Conservation (phyloP, 2,329 filamentous ascomycete species). For the Aspergillus intermedius region DNA sequence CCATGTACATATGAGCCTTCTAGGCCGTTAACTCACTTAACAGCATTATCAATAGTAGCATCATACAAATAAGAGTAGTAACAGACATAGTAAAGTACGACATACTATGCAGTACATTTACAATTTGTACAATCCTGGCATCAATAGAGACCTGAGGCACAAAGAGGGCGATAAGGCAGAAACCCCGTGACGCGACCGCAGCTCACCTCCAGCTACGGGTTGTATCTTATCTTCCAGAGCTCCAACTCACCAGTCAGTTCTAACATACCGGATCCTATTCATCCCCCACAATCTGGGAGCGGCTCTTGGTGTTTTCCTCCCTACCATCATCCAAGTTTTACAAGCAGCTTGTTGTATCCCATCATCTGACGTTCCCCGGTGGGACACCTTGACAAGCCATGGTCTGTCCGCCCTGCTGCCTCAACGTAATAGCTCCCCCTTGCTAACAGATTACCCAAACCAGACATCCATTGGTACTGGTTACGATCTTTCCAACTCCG, state of each 20-base stretch:
- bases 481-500: slow-evolving; percentile 98
- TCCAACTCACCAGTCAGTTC: background rate
- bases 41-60: too few species aligned
- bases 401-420: slow-evolving; percentile 10
- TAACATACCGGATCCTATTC: background rate
- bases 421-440: slow-evolving; percentile 9
- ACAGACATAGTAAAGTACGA: too few species aligned
- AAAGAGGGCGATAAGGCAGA: slow-evolving; percentile 11
- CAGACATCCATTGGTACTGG: slow-evolving; percentile 99
- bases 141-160: background rate
- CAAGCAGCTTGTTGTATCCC: background rate
- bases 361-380: background rate
- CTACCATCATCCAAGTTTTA: background rate
- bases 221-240: slow-evolving; percentile 3
- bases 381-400: slow-evolving; percentile 9
- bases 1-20: too few species aligned
- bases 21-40: too few species aligned
- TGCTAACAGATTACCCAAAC: slow-evolving; percentile 1
- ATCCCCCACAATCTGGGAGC: background rate
- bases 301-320: background rate
- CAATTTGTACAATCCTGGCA: background rate
- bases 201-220: slow-evolving; percentile 10
- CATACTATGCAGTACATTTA: too few species aligned
- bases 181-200: slow-evolving; percentile 27
- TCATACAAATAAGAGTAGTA: too few species aligned